Base-by-base conservation (phyloP, 73 alveolate species). In the Durusdinium trenchii region DNA sequence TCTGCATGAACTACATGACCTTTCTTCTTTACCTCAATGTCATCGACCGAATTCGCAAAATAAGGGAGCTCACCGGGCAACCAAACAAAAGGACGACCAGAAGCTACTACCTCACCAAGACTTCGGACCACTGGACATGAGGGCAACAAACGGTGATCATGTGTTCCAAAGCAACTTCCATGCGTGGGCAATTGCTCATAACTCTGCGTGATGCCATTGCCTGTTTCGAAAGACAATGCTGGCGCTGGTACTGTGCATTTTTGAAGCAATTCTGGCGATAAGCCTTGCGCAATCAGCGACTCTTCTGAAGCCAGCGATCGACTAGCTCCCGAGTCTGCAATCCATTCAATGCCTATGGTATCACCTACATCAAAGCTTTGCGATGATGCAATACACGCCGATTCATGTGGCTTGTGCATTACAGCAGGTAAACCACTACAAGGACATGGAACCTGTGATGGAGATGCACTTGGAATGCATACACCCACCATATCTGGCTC, bases 261-360 rank as follows among this genome's bases (percentile, higher is more conserved):
- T 43, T 76, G 62, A 38, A 75, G 6, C 1, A 12, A 18, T 1
- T 75, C 54, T 0, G 20, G 35, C 52, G 57, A 1, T 1, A 75
- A 23, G 0, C 86, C 86, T 3, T 75, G 86, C 1, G 32, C 54
- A 16, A 18, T n/a, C 32, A 78, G 43, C 35, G 64, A 30, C n/a
- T 28, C 9, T 18, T 0, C 18, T 57, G 52, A 32, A 0, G 47
- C 38, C 79, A 52, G 32, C 42, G 54, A 47, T 16, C 81, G 50
- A 54, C 94, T 60, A 0, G 61, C 94, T 0, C 94, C 94, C 35
- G 79, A n/a, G 50, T 85, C 94, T 14, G 94, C 94, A 28, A 85
- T 60, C 94, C 94, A 54, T n/a, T 51, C 94, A 36, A 85, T 51
- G 18, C n/a, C n/a, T n/a, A 57, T 50, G 54, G 64, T 23, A 1